Evolutionary conservation across 768 basidiomycete species (phyloP).

Genomic region (Suillus occidentalis): DNA sequence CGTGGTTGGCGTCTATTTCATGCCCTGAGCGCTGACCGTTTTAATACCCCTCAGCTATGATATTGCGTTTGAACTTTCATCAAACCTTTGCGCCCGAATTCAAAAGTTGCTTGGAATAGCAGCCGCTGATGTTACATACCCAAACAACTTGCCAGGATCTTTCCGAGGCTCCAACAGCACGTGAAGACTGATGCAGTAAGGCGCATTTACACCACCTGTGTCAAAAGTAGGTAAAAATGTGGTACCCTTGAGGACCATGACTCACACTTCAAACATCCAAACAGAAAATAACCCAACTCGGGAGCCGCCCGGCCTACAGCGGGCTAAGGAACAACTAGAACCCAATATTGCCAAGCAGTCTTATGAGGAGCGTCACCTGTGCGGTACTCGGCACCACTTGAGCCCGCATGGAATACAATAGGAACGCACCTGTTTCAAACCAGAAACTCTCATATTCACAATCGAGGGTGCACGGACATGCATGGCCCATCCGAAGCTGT

Average conservation of each 20-base stretch:
- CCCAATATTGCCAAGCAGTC: background rate
- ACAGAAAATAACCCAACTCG: background rate
- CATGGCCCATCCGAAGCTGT: background rate
- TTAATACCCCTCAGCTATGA: background rate
- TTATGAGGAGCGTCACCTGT: background rate
- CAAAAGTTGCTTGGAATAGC: background rate
- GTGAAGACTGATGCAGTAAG: background rate
- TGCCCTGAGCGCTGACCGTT: background rate
- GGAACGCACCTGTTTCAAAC: background rate
- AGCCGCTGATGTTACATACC: background rate
- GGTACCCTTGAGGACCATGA: background rate
- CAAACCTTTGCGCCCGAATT: background rate
- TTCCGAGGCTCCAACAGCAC: background rate
- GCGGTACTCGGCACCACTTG: background rate
- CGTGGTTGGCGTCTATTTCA: background rate
- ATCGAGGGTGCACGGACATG: background rate
- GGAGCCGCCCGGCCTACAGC: background rate
- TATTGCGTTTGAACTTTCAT: background rate
- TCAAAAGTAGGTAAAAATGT: background rate
- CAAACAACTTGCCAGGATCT: background rate
- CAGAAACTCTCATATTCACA: background rate
- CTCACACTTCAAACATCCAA: background rate
- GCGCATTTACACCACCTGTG: background rate
- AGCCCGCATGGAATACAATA: background rate
- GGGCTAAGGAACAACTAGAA: background rate